phyloP scores from a whole-genome alignment of 345 rosid genomes.

The Eucalyptus rudis region DNA sequence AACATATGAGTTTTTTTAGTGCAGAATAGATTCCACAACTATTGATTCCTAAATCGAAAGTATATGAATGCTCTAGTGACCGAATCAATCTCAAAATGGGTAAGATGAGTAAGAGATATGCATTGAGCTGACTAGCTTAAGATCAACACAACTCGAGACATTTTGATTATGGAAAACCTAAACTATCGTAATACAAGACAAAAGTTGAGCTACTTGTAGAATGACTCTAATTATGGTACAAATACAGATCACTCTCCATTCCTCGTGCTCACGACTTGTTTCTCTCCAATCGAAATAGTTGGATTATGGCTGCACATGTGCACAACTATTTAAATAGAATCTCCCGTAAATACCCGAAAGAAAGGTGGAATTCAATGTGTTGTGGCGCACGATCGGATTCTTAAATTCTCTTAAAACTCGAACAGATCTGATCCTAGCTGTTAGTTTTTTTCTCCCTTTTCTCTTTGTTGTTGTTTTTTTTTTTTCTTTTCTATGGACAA shows the following conservation, averaged over 20 bases:
- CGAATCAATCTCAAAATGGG: background rate
- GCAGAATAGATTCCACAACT: rapidly evolving
- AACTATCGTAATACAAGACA: background rate
- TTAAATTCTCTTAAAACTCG: background rate
- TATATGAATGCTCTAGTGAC: background rate
- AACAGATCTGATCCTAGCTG: background rate
- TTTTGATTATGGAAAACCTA: background rate
- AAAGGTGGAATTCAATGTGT: background rate
- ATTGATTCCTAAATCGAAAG: background rate
- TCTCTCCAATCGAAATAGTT: background rate
- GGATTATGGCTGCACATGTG: background rate
- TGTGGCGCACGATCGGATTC: background rate
- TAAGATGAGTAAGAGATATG: background rate
- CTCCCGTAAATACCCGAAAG: background rate
- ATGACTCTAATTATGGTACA: background rate
- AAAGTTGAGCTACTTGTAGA: background rate
- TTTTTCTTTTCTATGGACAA: background rate
- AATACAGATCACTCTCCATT: background rate
- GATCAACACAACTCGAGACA: background rate
- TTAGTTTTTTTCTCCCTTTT: background rate
- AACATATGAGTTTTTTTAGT: background rate
- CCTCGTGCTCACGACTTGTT: background rate
- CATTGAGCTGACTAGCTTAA: background rate
- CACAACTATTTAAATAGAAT: background rate
- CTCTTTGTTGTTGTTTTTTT: background rate